phyloP scores from a whole-genome alignment of 1,284 basidiomycete genomes.

The Earliella scabrosa region DNA sequence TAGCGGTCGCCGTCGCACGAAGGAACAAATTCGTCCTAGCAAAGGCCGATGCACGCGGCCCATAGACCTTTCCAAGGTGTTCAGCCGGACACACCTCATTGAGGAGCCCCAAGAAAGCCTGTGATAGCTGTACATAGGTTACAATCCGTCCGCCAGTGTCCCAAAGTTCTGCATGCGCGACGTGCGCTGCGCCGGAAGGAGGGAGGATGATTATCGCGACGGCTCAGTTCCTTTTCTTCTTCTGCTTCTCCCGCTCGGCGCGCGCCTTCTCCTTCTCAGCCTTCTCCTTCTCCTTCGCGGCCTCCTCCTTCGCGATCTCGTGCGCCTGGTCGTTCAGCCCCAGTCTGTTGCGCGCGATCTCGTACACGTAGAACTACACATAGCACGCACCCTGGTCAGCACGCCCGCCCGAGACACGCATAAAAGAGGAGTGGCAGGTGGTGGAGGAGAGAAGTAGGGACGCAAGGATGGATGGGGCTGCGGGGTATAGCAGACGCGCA shows the following conservation, averaged over 20 bases:
- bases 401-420: not conserved
- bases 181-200: no score
- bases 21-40: no score
- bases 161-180: no score
- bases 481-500: not conserved
- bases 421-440: not conserved
- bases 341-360: conserved; percentile 92
- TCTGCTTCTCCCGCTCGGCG: conserved; percentile 42
- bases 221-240: conserved; percentile 26
- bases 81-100: no score
- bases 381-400: not conserved
- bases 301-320: conserved; percentile 76
- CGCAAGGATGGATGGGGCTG: not conserved
- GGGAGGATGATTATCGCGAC: no score
- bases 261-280: conserved; percentile 47
- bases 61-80: no score
- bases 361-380: conserved; percentile 20
- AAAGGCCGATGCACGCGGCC: no score
- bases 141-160: no score
- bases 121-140: no score
- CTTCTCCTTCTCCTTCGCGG: conserved; percentile 63
- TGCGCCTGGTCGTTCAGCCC: conserved; percentile 94
- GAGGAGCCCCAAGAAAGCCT: no score
- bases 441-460: not conserved
- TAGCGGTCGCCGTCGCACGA: no score